These are phyloP conservation scores for Ambrosiella xylebori DNA, from an alignment of 2,329 filamentous ascomycete species.

Conservation along the genomic window DNA sequence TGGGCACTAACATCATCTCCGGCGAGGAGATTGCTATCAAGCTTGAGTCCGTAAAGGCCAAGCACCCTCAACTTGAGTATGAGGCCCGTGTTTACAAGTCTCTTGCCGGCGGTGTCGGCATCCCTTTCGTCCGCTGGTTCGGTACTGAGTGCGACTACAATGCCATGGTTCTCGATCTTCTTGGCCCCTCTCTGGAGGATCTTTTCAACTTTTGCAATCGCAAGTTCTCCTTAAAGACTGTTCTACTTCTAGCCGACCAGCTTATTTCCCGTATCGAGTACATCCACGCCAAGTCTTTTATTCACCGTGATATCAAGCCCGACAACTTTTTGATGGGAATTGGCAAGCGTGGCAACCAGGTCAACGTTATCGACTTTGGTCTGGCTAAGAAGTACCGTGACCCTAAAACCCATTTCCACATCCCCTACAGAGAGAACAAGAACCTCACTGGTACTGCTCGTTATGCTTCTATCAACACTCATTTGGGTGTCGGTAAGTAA, in stretches of 20 bases:
- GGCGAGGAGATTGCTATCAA: slow-evolving; percentile 99
- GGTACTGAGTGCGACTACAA: slow-evolving; percentile 99
- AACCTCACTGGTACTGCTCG: slow-evolving; percentile 97
- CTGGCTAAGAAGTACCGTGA: slow-evolving; percentile 99
- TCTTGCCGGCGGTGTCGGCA: slow-evolving; percentile 89
- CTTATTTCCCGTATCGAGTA: slow-evolving; percentile 98
- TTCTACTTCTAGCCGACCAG: slow-evolving; percentile 89
- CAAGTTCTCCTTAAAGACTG: slow-evolving; percentile 98
- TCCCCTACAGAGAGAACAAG: slow-evolving; percentile 99
- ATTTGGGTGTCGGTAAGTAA: slow-evolving; percentile 70
- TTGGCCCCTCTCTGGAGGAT: slow-evolving; percentile 89
- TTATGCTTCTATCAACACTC: slow-evolving; percentile 98
- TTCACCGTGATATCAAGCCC: slow-evolving; percentile 98
- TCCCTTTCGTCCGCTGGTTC: slow-evolving; percentile 98
- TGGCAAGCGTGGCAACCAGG: slow-evolving; percentile 96
- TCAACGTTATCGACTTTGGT: slow-evolving; percentile 98
- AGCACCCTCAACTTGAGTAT: slow-evolving; percentile 97
- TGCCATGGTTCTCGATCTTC: slow-evolving; percentile 95
- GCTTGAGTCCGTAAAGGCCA: slow-evolving; percentile 97
- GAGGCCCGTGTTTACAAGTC: slow-evolving; percentile 86
- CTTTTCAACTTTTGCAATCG: slow-evolving; percentile 99
- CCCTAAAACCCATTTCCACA: slow-evolving; percentile 99
- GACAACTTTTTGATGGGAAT: slow-evolving; percentile 99
- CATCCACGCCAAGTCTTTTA: slow-evolving; percentile 98
- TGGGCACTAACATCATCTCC: slow-evolving; percentile 98